A percentile compares a stretch with the other conserved stretches of the same genome.
These are phyloP conservation scores for Mycena polygramma DNA, from an alignment of 768 basidiomycete genomes.

Conservation along the genomic window DNA sequence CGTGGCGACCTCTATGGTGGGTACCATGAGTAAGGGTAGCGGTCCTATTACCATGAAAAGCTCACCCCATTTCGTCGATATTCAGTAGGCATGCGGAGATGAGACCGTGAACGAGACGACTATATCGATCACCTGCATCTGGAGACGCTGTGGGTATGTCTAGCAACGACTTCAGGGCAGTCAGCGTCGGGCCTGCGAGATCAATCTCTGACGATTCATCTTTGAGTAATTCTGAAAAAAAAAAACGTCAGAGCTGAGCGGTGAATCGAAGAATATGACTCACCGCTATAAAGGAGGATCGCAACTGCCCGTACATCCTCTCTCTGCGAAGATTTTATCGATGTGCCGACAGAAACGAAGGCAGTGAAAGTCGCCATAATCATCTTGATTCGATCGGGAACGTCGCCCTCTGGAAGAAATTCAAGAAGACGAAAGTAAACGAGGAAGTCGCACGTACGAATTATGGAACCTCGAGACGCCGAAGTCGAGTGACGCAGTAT, in stretches of 20 bases:
- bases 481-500: constrained; percentile 81
- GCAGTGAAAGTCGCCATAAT: constrained; percentile 74
- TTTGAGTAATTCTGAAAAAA: constrained; percentile 76
- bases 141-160: constrained; percentile 45
- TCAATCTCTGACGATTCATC: constrained; percentile 88
- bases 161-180: constrained; percentile 82
- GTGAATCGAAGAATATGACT: constrained; percentile 25
- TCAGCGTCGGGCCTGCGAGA: constrained; percentile 83
- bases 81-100: constrained; percentile 56
- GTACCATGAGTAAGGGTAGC: constrained; percentile 1
- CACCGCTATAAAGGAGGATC: constrained; percentile 84
- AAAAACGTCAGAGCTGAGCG: background rate
- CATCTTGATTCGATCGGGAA: constrained; percentile 71
- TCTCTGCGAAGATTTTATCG: constrained; percentile 65
- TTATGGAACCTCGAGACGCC: constrained; percentile 60
- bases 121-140: constrained; percentile 52
- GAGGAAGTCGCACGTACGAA: constrained; percentile 55
- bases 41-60: background rate
- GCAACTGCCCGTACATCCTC: constrained; percentile 87
- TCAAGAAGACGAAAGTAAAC: background rate
- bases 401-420: constrained; percentile 60
- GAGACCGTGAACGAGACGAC: constrained; percentile 51
- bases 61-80: constrained; percentile 93
- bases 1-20: constrained; percentile 79
- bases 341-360: constrained; percentile 69